phyloP scores from a whole-genome alignment of 2,329 filamentous ascomycete species.

The Lecanicillium sp. region DNA sequence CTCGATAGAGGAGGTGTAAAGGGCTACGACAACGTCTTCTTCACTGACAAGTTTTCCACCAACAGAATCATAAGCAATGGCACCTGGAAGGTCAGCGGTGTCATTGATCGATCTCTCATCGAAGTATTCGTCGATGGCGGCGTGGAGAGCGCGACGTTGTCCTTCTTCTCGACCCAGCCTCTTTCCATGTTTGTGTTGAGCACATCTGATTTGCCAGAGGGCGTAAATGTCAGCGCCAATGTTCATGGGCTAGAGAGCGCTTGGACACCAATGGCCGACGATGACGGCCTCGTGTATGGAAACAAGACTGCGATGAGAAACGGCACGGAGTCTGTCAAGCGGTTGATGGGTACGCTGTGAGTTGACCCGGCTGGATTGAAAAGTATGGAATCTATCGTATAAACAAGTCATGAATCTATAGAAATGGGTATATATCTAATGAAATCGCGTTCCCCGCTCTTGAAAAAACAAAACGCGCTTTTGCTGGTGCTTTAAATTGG shows the following conservation, averaged over 20 bases:
- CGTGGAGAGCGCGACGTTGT: constrained; percentile 22
- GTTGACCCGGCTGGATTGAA: not conserved
- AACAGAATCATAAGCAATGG: constrained; percentile 11
- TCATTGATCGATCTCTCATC: constrained; percentile 26
- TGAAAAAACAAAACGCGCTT: not conserved
- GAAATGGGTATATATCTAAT: not conserved
- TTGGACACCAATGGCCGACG: constrained; percentile 12
- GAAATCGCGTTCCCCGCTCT: not conserved
- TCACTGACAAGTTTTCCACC: constrained; percentile 22
- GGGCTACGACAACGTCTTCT: constrained; percentile 23
- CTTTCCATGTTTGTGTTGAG: constrained; percentile 16
- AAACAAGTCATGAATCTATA: not conserved
- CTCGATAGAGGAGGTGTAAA: constrained; percentile 19
- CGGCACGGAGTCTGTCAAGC: not conserved
- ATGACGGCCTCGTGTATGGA: constrained; percentile 8
- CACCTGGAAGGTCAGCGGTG: constrained; percentile 21
- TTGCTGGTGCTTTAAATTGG: constrained; percentile 15
- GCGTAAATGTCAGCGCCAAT: constrained; percentile 13
- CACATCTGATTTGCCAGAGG: constrained; percentile 13
- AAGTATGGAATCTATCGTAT: no score
- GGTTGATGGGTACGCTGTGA: constrained; percentile 1
- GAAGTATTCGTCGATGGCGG: constrained; percentile 27
- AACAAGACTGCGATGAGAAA: constrained; percentile 3
- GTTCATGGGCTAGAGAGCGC: constrained; percentile 19
- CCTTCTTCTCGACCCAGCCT: constrained; percentile 21